Evolutionary conservation across 1,284 basidiomycete genomes (phyloP).

Genomic region (Fomes fomentarius): DNA sequence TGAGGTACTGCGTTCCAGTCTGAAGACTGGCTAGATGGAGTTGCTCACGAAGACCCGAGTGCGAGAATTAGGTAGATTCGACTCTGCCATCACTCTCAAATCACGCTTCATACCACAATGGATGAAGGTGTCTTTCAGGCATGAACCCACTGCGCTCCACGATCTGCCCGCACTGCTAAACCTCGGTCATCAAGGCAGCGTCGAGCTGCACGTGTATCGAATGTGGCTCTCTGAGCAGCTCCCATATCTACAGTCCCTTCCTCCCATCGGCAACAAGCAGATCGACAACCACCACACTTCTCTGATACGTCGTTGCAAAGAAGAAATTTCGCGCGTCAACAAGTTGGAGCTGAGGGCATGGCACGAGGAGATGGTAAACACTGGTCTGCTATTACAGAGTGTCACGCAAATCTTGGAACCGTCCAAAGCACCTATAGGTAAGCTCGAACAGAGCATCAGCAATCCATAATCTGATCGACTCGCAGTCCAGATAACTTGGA

Average conservation of each 20-base stretch:
- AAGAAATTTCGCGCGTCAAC: not conserved
- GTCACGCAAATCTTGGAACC: not conserved
- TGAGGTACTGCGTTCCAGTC: too few species aligned
- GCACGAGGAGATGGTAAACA: not conserved
- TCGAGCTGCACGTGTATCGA: not conserved
- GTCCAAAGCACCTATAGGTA: not conserved
- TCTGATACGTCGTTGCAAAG: not conserved
- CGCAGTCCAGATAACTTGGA: conserved; percentile 15
- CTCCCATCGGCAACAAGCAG: not conserved
- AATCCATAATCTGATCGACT: not conserved
- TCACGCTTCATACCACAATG: not conserved
- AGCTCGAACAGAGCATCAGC: too few species aligned
- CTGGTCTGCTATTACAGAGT: not conserved
- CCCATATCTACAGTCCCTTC: not conserved
- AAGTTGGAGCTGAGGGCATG: not conserved
- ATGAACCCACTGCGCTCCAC: not conserved
- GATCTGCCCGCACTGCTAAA: not conserved
- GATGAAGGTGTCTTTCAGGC: not conserved
- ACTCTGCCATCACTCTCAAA: not conserved
- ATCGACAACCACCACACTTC: not conserved
- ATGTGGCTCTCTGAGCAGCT: not conserved
- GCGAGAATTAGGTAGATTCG: not conserved
- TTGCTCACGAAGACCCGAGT: not conserved
- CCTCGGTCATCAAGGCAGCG: not conserved
- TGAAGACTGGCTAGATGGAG: too few species aligned